These are phyloP conservation scores for Thermothielavioides terrestris DNA, from an alignment of 495 filamentous ascomycete genomes.

Conservation along the genomic window DNA sequence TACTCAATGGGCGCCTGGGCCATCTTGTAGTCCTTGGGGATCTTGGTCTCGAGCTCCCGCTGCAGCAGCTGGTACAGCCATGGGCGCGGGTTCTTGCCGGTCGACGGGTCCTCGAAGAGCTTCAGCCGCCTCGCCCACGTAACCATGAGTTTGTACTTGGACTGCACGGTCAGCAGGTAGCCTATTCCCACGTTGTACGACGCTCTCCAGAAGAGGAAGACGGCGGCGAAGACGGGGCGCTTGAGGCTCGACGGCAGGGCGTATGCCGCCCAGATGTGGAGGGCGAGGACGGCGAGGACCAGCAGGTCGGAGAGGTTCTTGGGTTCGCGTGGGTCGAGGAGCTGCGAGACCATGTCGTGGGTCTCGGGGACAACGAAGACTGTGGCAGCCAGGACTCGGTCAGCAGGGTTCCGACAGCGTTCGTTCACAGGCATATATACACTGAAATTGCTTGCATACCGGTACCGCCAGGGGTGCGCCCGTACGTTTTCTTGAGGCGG, in stretches of 20 bases:
- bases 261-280: slow-evolving; percentile 65
- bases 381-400: slow-evolving; percentile 28
- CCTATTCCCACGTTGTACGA: slow-evolving; percentile 93
- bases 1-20: slow-evolving; percentile 91
- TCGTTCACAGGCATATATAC: neutral
- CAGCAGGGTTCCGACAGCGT: neutral
- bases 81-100: slow-evolving; percentile 72
- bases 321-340: slow-evolving; percentile 87
- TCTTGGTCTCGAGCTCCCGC: slow-evolving; percentile 85
- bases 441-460: too few relatives aligned
- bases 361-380: slow-evolving; percentile 95
- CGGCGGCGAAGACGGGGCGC: slow-evolving; percentile 63
- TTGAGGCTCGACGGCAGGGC: slow-evolving; percentile 56
- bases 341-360: slow-evolving; percentile 97
- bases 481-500: slow-evolving; percentile 65
- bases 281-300: slow-evolving; percentile 71
- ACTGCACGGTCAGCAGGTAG: slow-evolving; percentile 80
- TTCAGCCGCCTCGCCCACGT: slow-evolving; percentile 78
- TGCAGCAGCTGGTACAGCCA: slow-evolving; percentile 75
- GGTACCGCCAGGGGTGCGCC: slow-evolving; percentile 81
- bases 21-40: slow-evolving; percentile 88
- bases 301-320: slow-evolving; percentile 84
- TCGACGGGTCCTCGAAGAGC: slow-evolving; percentile 77
- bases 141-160: slow-evolving; percentile 74
- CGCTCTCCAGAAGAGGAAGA: slow-evolving; percentile 87